A percentile compares a stretch with the other conserved stretches of the same genome.
These are phyloP conservation scores for Mycena polygramma DNA, from an alignment of 768 basidiomycete species.

Conservation along the genomic window DNA sequence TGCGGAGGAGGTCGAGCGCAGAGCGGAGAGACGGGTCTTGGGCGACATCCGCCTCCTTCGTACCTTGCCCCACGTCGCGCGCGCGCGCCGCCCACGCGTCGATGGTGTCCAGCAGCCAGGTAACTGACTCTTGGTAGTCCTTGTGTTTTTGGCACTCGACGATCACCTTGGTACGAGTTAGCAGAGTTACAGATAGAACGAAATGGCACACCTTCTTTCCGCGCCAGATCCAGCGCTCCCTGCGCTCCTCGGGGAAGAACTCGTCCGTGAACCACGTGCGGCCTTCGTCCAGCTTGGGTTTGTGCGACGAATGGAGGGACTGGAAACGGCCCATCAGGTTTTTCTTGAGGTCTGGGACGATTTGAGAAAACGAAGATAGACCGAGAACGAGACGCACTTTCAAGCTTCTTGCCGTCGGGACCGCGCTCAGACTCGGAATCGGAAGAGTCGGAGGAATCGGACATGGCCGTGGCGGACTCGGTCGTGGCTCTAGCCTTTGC, in stretches of 20 bases:
- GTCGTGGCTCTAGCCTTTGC: background rate
- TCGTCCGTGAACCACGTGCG: conserved; percentile 68
- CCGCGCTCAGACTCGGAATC: background rate
- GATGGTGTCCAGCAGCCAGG: conserved; percentile 77
- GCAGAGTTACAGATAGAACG: conserved; percentile 1
- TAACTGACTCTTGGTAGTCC: conserved; percentile 86
- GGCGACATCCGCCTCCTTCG: conserved; percentile 57
- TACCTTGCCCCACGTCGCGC: conserved; percentile 52
- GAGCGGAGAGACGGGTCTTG: conserved; percentile 69
- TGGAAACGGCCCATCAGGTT: conserved; percentile 42
- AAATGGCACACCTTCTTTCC: conserved; percentile 81
- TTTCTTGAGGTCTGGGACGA: conserved; percentile 41
- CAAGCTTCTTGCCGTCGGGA: conserved; percentile 43
- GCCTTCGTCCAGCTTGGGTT: conserved; percentile 63
- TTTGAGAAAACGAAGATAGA: background rate
- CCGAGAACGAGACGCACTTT: background rate
- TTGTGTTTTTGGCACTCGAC: conserved; percentile 94
- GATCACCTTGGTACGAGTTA: conserved; percentile 64
- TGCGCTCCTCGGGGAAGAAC: conserved; percentile 84
- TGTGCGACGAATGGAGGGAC: conserved; percentile 76
- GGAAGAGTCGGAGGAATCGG: conserved; percentile 20
- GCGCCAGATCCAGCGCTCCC: conserved; percentile 94
- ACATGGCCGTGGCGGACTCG: conserved; percentile 16
- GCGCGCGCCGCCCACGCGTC: conserved; percentile 68
- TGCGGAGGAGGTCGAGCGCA: conserved; percentile 53